Evolutionary conservation across 306 rosid species (phyloP).

Genomic region (Prunus salicina): DNA sequence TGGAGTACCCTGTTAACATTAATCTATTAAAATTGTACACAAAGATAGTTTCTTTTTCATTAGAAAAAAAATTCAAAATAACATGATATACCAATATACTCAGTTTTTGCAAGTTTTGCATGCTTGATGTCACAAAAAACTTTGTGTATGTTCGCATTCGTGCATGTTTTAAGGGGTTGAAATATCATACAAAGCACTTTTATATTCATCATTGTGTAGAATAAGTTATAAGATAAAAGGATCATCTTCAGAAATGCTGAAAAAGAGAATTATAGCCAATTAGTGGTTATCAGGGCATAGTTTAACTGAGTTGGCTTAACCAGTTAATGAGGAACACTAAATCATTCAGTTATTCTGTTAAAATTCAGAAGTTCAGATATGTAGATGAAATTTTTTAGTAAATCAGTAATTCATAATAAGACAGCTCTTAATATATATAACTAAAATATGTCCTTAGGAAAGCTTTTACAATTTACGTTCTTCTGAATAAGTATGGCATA

Average conservation of each 20-base stretch:
- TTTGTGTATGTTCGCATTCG: neutral
- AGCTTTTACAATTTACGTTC: neutral
- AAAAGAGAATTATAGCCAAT: neutral
- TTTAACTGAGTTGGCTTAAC: neutral
- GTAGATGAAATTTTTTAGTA: neutral
- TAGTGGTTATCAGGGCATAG: neutral
- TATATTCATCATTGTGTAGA: neutral
- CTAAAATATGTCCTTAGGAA: neutral
- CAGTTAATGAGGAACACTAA: neutral
- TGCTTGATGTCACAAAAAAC: neutral
- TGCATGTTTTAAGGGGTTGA: neutral
- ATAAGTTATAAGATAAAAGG: neutral
- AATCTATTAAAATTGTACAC: neutral
- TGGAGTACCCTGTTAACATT: neutral
- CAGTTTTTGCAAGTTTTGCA: neutral
- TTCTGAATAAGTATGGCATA: slow-evolving; percentile 31
- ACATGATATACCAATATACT: neutral
- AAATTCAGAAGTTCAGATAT: neutral
- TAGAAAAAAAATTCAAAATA: neutral
- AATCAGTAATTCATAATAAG: neutral
- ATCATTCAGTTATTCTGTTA: neutral
- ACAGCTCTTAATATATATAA: neutral
- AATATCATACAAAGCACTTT: neutral
- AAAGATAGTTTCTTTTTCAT: neutral
- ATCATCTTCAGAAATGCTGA: neutral